Base-by-base conservation (phyloP, 768 basidiomycete genomes). In the Suillus brevipes region DNA sequence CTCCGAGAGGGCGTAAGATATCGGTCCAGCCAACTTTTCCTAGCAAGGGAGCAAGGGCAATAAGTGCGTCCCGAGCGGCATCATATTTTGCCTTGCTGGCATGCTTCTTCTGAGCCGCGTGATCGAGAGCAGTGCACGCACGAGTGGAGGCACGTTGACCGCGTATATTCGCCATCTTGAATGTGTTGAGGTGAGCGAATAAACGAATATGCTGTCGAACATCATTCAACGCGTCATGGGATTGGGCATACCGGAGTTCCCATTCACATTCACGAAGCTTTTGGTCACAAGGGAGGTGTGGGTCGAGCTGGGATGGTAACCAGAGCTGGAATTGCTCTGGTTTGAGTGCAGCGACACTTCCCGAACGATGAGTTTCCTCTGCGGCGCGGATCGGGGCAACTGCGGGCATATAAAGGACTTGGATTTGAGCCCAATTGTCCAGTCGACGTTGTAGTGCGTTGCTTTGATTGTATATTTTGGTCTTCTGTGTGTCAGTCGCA, bases 241-340 rank as follows among this genome's bases (percentile, higher is more conserved):
- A 63, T 25, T 70, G 69, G 1, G 70, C 69, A 37, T 63, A 42
- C 16, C 62, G 67, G 4, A 71, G 64, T 10, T 45, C 31, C 49
- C 45, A 50, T 64, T 66, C 63, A 31, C 16, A 45, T 45, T 45
- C 43, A n/a, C 0, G 20, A 45, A 45, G 43, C 3, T 45, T 9
- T 45, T 9, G 20, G 18, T 45, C 4, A 8, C 43, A 45, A 45
- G 43, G 20, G n/a, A 45, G 43, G 43, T 45, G 43, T 4, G 20
- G 20, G 43, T 3, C 43, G 8, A 59, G 58, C 36, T 59, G 36
- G 36, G 58, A 59, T 23, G 58, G 58, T 28, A 59, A 16, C 58
- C 58, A n/a, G 25, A 59, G 58, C 4, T 59, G 20, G 14, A 59
- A 59, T 38, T n/a, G 0, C n/a, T 59, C 36, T 28, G 58, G 58